Conservation (phyloP, 306 rosid genomes). For the Quercus aquifolioides region DNA sequence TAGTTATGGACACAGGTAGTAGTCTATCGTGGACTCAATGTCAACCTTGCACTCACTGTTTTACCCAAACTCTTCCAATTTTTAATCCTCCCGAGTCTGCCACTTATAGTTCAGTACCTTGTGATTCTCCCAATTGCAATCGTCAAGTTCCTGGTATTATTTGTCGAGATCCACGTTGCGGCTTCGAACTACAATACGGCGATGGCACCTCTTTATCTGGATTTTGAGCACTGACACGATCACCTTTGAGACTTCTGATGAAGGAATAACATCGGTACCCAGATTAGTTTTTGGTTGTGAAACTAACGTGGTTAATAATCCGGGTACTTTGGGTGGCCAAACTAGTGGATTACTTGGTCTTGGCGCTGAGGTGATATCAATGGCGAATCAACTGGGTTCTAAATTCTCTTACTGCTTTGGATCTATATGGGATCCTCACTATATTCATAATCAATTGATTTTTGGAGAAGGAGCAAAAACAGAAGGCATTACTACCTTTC, state of each 20-base stretch:
- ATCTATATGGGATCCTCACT: conserved; percentile 24
- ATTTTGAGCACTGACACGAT: conserved; percentile 19
- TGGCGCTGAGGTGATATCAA: no score
- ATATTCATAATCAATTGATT: conserved; percentile 35
- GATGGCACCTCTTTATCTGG: conserved; percentile 23
- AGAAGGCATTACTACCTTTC: conserved; percentile 38
- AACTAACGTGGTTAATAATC: not conserved
- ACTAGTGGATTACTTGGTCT: not conserved
- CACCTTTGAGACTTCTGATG: conserved; percentile 14
- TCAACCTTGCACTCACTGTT: conserved; percentile 39
- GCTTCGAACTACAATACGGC: not conserved
- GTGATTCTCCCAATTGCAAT: conserved; percentile 7
- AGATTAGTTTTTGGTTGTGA: conserved; percentile 32
- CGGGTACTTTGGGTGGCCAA: not conserved
- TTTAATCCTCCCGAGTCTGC: conserved; percentile 40
- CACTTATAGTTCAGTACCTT: conserved; percentile 6
- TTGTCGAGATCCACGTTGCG: conserved; percentile 1
- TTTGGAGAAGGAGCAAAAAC: conserved; percentile 42
- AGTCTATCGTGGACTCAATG: no score
- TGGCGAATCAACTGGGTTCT: no score
- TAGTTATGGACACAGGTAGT: conserved; percentile 1
- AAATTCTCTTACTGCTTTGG: conserved; percentile 26
- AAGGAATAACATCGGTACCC: not conserved
- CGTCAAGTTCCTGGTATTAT: not conserved
- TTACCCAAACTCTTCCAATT: not conserved